Evolutionary conservation across 495 filamentous ascomycete genomes (phyloP), one percentile per base, ranked within the genome.

Genomic region (Pyrenopolyporus hunteri): DNA sequence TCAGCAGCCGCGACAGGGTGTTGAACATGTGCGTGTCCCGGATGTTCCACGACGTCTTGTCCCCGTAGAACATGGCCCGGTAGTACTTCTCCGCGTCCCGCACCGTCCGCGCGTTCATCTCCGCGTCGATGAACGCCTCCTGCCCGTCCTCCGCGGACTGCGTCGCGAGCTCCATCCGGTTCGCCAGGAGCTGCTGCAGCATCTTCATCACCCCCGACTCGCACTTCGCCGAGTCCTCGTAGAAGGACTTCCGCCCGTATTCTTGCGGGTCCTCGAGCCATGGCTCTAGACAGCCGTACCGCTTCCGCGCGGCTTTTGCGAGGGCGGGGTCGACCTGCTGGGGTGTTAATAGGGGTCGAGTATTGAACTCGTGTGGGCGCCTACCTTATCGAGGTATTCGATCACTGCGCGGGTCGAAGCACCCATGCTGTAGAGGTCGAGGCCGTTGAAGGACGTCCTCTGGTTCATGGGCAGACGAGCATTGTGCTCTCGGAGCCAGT

Each of bases 21-120:
- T 78, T 70, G 47, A 82, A 80, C 80, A 83, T 83, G 52, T 84
- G 82, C 1, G 74, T 73, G 64, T 83, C 82, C 3, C 82, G 78
- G 47, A 82, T 63, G 19, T 79, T 82, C 82, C 82, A 83, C 6
- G 77, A 80, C 1, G 71, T 73, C 9, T 73, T 75, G 2, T 73
- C 75, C 65, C 74, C 79, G 66, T 80, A 81, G 47, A 83, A 82
- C 82, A 83, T 84, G 6, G 78, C 73, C 42, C 77, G 79, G 57
- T 84, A 84, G 57, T 83, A 83, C 33, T 69, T 58, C 59, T 84
- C 82, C 0, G 81, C 73, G 53, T 82, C 81, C 4, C 71, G 70
- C 5, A 83, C 73, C 0, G 82, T 57, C 42, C 76, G 77, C 0
- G 81, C 81, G 57, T 84, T 84, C 64, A 82, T 79, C 63, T 82